Evolutionary conservation across 192 early-diverging fungal species (phyloP), one percentile per base, ranked within the genome.

Genomic region (Podila epigama): DNA sequence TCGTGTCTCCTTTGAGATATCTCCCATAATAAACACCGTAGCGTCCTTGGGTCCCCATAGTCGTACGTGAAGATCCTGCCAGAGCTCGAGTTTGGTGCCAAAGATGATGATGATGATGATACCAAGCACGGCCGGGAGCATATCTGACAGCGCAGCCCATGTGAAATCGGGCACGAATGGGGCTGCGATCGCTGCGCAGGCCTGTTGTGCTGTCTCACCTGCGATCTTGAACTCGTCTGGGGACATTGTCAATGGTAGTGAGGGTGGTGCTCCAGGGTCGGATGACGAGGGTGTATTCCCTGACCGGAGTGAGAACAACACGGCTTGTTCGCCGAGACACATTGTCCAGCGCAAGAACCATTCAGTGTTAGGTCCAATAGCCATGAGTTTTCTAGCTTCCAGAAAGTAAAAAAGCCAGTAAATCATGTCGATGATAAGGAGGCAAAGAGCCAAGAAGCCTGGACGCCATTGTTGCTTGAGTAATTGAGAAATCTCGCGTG

Each of bases 381-480:
- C 51, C 18, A 32, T 32, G 7, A 67, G 25, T 29, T 75, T 75
- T 22, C 62, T 75, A n/a, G 64, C 63, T 12, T 66, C 71, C 10
- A 56, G 27, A 34, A 75, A 75, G 28, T 75, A 75, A 42, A 75
- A 75, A 1, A 75, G 72, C 65, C 65, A 75, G 29, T 63, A 67
- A 31, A 42, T 55, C 59, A 75, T 68, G 33, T 68, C 60, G 5
- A 59, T 44, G 25, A 55, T 37, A n/a, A 77, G 36, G 16, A 77
- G 54, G 27, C 48, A 75, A 12, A 63, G 20, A 0, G 73, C 73
- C 15, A 77, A 58, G 13, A 68, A 31, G 20, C 73, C 73, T 3
- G 73, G 54, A 7, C 73, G 65, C 66, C 73, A 77, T 36, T 77
- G 73, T 22, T 77, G 66, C 34, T 77, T 68, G 8, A 77, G 51